Conservation (phyloP, 768 basidiomycete species). For the Hygrocybe punicea region DNA sequence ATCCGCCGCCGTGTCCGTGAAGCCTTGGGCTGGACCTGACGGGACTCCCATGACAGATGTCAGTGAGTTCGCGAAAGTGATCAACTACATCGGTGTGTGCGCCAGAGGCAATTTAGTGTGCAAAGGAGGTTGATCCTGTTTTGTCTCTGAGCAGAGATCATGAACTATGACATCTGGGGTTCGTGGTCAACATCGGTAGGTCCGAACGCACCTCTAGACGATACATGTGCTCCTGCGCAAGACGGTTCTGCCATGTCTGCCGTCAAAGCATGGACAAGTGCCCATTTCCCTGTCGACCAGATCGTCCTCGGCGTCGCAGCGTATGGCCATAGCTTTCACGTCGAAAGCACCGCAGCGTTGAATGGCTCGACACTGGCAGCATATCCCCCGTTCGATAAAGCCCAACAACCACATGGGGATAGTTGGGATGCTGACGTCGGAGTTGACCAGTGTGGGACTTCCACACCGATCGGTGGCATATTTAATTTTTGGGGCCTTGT, state of each 20-base stretch:
- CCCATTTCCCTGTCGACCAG: constrained; percentile 67
- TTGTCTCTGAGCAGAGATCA: constrained; percentile 36
- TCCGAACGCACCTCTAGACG: constrained; percentile 79
- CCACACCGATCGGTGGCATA: constrained; percentile 44
- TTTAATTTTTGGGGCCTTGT: constrained; percentile 66
- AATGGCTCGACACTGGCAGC: constrained; percentile 36
- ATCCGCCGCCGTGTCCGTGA: constrained; percentile 28
- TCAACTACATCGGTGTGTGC: constrained; percentile 36
- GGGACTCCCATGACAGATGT: constrained; percentile 57
- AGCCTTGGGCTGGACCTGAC: constrained; percentile 33
- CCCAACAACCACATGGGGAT: constrained; percentile 49
- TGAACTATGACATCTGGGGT: constrained; percentile 70
- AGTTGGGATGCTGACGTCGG: constrained; percentile 48
- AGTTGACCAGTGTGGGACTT: constrained; percentile 56
- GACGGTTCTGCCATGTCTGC: constrained; percentile 76
- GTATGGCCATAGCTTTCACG: constrained; percentile 77
- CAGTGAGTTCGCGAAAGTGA: constrained; percentile 55
- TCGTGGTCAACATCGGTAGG: constrained; percentile 57
- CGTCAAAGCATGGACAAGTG: constrained; percentile 68
- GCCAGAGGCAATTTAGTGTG: neutral
- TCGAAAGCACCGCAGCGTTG: constrained; percentile 33
- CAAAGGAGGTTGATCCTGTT: too few relatives aligned
- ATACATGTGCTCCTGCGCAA: constrained; percentile 61
- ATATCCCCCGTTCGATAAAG: constrained; percentile 52
- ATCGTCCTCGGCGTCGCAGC: constrained; percentile 83